phyloP scores from a whole-genome alignment of 208 protist species.

The Herpetomonas muscarum region DNA sequence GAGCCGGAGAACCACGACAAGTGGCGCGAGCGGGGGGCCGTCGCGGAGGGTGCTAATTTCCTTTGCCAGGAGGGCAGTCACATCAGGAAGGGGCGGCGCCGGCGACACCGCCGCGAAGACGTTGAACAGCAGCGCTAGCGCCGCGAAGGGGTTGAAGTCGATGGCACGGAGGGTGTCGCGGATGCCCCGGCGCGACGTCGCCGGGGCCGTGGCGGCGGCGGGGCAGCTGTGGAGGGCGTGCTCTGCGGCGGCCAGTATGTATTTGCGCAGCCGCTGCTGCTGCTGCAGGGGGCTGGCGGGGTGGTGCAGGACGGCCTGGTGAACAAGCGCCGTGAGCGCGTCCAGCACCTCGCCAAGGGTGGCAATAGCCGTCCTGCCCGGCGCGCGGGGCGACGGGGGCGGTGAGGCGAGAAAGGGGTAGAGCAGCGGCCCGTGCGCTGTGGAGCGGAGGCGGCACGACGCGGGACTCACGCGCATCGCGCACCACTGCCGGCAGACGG shows the following conservation, averaged over 20 bases:
- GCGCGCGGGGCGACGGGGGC: too few species aligned
- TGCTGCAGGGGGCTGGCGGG: slow-evolving; percentile 12
- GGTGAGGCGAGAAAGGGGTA: too few species aligned
- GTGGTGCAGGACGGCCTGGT: slow-evolving; percentile 13
- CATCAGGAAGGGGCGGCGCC: not conserved
- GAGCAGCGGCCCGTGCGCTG: not conserved
- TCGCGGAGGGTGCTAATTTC: not conserved
- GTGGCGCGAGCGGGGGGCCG: not conserved
- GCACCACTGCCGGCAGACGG: too few species aligned
- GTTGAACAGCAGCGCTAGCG: slow-evolving; percentile 8
- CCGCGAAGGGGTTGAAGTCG: slow-evolving; percentile 10
- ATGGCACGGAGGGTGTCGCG: not conserved
- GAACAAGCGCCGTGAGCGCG: slow-evolving; percentile 9
- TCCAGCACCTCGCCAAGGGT: not conserved
- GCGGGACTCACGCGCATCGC: too few species aligned
- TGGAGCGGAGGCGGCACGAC: too few species aligned
- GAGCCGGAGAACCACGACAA: not conserved
- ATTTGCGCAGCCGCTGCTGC: slow-evolving; percentile 24
- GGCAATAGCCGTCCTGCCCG: not conserved
- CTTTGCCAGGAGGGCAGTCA: not conserved
- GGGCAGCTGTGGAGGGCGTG: not conserved
- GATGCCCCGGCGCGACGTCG: not conserved
- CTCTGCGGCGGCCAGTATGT: slow-evolving; percentile 9
- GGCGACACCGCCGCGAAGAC: not conserved
- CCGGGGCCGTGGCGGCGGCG: too few species aligned